Evolutionary conservation across 768 basidiomycete genomes (phyloP).

Genomic region (Naganishia onofrii): DNA sequence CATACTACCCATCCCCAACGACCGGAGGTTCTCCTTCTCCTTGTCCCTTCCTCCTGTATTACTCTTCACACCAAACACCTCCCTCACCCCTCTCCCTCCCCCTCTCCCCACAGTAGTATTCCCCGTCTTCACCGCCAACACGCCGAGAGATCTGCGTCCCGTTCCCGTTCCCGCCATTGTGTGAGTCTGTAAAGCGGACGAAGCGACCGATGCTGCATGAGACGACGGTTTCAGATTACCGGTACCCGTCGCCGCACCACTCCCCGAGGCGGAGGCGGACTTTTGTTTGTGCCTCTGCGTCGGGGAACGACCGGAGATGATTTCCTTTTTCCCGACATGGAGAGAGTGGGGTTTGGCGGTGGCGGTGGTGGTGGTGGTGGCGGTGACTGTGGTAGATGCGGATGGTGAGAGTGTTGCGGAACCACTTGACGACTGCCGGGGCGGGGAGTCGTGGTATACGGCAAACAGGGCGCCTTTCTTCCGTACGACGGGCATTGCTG

Average conservation of each 20-base stretch:
- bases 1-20: conserved; percentile 7
- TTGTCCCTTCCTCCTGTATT: background rate
- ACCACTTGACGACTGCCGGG: background rate
- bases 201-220: background rate
- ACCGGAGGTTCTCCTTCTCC: conserved; percentile 18
- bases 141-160: background rate
- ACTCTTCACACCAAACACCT: background rate
- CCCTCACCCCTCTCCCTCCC: background rate
- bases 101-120: background rate
- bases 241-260: background rate
- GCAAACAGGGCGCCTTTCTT: conserved; percentile 51
- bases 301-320: conserved; percentile 8
- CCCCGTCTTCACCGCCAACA: background rate
- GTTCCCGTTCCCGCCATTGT: background rate
- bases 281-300: background rate
- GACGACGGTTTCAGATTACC: background rate
- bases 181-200: background rate
- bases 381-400: too few species aligned
- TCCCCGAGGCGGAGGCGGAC: too few species aligned
- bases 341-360: background rate
- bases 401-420: too few species aligned
- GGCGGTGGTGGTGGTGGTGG: background rate
- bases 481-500: conserved; percentile 47
- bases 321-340: conserved; percentile 14
- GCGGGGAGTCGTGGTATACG: conserved; percentile 49